Conservation (phyloP, 768 basidiomycete genomes). For the Dentipellis fragilis region DNA sequence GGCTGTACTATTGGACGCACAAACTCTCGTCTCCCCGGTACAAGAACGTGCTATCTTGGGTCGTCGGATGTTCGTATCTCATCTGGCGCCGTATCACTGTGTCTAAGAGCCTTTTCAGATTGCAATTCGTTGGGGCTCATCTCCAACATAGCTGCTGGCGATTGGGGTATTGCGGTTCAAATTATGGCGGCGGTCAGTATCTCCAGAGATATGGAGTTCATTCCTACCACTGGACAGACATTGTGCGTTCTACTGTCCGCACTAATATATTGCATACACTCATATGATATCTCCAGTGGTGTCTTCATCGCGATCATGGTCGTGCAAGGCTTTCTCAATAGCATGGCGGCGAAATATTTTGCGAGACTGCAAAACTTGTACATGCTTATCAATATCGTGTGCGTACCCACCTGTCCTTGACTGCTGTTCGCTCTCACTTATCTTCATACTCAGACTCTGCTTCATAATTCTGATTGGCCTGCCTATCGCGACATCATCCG, state of each 20-base stretch:
- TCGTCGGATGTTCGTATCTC: constrained; percentile 26
- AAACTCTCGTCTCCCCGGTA: constrained; percentile 21
- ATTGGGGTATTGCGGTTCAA: constrained; percentile 58
- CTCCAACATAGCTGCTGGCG: constrained; percentile 23
- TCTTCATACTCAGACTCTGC: background rate
- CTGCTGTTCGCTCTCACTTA: background rate
- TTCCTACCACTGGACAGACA: constrained; percentile 25
- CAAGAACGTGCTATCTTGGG: constrained; percentile 27
- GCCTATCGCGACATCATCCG: constrained; percentile 50
- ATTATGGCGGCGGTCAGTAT: constrained; percentile 55
- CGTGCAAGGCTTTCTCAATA: constrained; percentile 32
- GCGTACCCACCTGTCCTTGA: background rate
- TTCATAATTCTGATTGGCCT: constrained; percentile 52
- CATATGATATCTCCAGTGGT: constrained; percentile 14
- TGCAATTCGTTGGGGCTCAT: constrained; percentile 28
- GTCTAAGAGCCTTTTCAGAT: constrained; percentile 11
- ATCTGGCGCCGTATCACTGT: background rate
- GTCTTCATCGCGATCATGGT: constrained; percentile 24
- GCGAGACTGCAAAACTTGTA: constrained; percentile 46
- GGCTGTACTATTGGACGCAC: constrained; percentile 29
- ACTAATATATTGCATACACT: background rate
- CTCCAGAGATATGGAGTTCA: constrained; percentile 24
- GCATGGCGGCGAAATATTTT: constrained; percentile 44
- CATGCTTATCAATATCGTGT: constrained; percentile 1
- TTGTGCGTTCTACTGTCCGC: constrained; percentile 23